Base-by-base conservation (phyloP, 139 green algal species). In the Chlamydomonas applanata region DNA sequence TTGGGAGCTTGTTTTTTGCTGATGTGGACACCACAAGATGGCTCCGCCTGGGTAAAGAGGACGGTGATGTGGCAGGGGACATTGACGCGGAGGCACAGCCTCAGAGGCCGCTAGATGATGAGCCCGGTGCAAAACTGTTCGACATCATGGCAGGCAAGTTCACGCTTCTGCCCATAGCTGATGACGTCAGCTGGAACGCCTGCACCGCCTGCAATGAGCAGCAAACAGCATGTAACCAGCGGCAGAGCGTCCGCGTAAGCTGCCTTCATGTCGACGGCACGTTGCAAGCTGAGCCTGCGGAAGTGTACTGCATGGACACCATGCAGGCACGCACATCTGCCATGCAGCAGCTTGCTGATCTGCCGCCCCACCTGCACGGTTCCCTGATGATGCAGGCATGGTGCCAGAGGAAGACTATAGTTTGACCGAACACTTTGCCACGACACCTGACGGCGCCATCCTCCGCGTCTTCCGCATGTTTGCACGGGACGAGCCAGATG, bases 401-500 rank as follows among this genome's bases (percentile, higher is more conserved):
- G 22, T 29, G 54, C 54, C 22, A 27, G 22, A 27, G 4, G 24
- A 27, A 5, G 54, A 27, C 22, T 62, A 62, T 14, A 17, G n/a
- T 29, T 62, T 62, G n/a, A 27, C n/a, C n/a, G 54, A 87, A 36
- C 40, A 49, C 11, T 79, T 74, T 34, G 86, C 87, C 5, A 53
- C 68, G 3, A 91, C 83, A 4, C 22, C n/a, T 22, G 84, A 89
- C 60, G 83, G 83, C 3, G 86, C 86, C 77, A 67, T 86, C 9
- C 59, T 89, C 22, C 71, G 70, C 0, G 17, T 91, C 11, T 87
- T 87, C 34, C 71, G 86, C 27, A 27, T 62, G n/a, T 14, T 11
- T 14, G 19, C 54, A 29, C 22, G n/a, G 4, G n/a, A 62, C 19
- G 24, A 11, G 22, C 24, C 9, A 14, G 54, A n/a, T n/a, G n/a